Base-by-base conservation (phyloP, 2,329 filamentous ascomycete species). In the Alternaria tenuissima region DNA sequence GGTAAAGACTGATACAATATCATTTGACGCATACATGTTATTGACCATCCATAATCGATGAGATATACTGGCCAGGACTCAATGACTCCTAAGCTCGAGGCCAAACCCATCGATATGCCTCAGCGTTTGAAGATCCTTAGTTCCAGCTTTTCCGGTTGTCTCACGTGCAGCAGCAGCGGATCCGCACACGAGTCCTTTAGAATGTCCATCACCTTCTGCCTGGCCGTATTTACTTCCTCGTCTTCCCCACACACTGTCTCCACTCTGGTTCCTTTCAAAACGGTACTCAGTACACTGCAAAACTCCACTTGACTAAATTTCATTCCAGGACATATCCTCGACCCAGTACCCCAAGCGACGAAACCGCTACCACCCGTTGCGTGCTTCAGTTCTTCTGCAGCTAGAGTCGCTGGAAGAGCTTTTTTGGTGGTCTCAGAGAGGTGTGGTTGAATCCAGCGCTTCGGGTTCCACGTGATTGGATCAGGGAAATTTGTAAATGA, bases 281-380 rank as follows among this genome's bases (percentile, higher is more conserved):
- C 56, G 7, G 47, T 62, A 8, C 80, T 68, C 24, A 87, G 66
- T 3, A 82, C 79, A 12, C 79, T 80, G 4, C 81, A 79, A 68
- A 86, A 86, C 68, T 87, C 85, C 2, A 87, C 84, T 71, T 87
- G 82, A 1, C 84, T 77, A 78, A 87, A 84, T 66, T 85, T 86
- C 75, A 82, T 78, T 1, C 85, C 85, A 0, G 84, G 83, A 66
- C 85, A 87, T 4, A 82, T 72, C 5, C 85, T 70, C 11, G 84
- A 83, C 0, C 85, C 84, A 4, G 63, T 69, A 1, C 82, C 81
- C 83, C 84, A 87, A 0, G 84, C 79, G 1, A 81, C 43, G 60
- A 80, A 87, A 0, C 59, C 63, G 12, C 47, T 53, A 4, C 24
- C 58, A 30, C 11, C 41, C 43, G 7, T 39, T 34, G 53, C 39